Evolutionary conservation across 495 filamentous ascomycete species (phyloP), one percentile per base, ranked within the genome.

Genomic region (Aspergillus nanangensis): DNA sequence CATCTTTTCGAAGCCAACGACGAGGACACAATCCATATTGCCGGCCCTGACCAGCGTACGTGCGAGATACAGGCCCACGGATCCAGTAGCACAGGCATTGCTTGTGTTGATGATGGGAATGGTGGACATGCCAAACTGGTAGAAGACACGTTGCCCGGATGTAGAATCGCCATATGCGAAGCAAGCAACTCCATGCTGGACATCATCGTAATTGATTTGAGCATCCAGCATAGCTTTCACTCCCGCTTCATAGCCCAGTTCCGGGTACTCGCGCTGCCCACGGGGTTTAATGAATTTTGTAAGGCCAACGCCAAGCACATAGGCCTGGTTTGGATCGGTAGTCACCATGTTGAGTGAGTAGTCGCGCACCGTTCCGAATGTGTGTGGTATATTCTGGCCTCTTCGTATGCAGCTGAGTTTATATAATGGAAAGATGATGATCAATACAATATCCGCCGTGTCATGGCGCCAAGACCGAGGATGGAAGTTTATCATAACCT

Each of bases 271-370:
- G 42, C 70, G 84, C 63, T 90, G 89, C 56, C 90, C 88, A 18
- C 91, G 79, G 2, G 91, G 91, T 74, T 96, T 96, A 77, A 95
- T 87, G 77, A 96, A 96, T 66, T 93, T 91, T 67, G 91, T 96
- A 82, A 96, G 90, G 66, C 90, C 90, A 48, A 96, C 90, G 69
- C 90, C 90, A 29, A 96, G 80, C 58, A 96, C 87, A 71, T 95
- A 96, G 71, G 76, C 74, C 43, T 74, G 76, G 37, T 3, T 57
- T 1, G 37, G 19, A 13, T 19, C 10, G 19, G 3, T n/a, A n/a
- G n/a, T n/a, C n/a, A n/a, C n/a, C n/a, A n/a, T n/a, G n/a, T n/a
- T n/a, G n/a, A n/a, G n/a, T n/a, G n/a, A n/a, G n/a, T n/a, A n/a
- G n/a, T n/a, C n/a, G n/a, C n/a, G n/a, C n/a, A n/a, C n/a, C n/a